These are phyloP conservation scores for Hypocreales sp. DNA, from an alignment of 2,329 filamentous ascomycete genomes.

Conservation along the genomic window DNA sequence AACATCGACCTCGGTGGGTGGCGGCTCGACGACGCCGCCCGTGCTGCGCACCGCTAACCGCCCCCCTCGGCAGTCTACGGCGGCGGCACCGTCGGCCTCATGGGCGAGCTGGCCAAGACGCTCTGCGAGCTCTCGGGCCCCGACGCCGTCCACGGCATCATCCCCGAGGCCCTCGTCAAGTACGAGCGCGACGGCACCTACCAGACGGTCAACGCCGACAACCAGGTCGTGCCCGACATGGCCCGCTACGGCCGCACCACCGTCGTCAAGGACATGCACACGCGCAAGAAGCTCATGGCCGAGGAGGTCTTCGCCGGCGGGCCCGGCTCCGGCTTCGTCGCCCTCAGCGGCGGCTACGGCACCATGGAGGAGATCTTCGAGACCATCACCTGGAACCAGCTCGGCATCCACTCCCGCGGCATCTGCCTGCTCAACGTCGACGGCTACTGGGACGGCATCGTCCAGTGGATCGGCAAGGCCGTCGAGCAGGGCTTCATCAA, in stretches of 20 bases:
- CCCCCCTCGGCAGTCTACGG: conserved; percentile 94
- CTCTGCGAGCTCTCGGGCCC: conserved; percentile 74
- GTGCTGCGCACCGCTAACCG: no score
- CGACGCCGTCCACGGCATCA: conserved; percentile 76
- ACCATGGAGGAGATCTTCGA: conserved; percentile 95
- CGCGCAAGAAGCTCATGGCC: conserved; percentile 88
- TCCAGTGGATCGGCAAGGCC: conserved; percentile 66
- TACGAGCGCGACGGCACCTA: conserved; percentile 56
- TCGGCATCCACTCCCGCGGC: conserved; percentile 74
- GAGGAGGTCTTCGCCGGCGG: conserved; percentile 69
- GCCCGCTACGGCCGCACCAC: conserved; percentile 67
- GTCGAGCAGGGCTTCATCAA: conserved; percentile 66
- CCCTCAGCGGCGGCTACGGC: conserved; percentile 77
- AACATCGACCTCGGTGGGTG: conserved; percentile 57
- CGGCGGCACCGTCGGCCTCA: conserved; percentile 84
- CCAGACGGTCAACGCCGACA: conserved; percentile 24
- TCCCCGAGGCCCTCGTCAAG: conserved; percentile 69
- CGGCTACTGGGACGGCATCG: conserved; percentile 80
- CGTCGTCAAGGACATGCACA: conserved; percentile 91
- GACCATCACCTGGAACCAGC: conserved; percentile 85
- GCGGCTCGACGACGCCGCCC: no score
- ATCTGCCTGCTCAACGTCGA: conserved; percentile 77
- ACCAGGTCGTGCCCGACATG: conserved; percentile 47
- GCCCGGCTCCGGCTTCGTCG: conserved; percentile 76
- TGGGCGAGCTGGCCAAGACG: conserved; percentile 84